A percentile compares a stretch with the other conserved stretches of the same genome.
Evolutionary conservation across 345 rosid genomes (phyloP).

Genomic region (Arabidopsis suecica): DNA sequence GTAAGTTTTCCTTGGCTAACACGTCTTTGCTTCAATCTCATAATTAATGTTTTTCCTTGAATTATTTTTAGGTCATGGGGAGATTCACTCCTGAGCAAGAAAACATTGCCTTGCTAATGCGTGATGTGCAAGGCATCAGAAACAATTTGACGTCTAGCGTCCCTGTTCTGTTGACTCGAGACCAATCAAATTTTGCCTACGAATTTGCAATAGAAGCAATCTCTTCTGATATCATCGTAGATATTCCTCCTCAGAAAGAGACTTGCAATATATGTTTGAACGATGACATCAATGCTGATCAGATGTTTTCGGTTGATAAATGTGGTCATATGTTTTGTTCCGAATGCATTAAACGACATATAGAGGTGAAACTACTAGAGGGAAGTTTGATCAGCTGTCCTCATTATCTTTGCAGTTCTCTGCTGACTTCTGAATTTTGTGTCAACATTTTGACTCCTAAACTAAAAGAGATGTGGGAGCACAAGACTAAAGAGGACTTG

Average conservation of each 20-base stretch:
- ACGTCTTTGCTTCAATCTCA: neutral
- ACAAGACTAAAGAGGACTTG: neutral
- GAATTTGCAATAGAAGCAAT: constrained; percentile 2
- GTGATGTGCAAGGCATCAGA: neutral
- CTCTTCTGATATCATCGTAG: neutral
- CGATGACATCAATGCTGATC: neutral
- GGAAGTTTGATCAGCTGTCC: neutral
- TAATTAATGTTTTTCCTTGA: neutral
- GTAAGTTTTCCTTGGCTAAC: neutral
- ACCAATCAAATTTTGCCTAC: neutral
- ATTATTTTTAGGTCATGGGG: neutral
- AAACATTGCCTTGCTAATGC: neutral
- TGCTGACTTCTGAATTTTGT: neutral
- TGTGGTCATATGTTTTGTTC: constrained; percentile 1
- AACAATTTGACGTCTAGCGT: neutral
- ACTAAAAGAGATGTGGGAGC: neutral
- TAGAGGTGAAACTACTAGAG: neutral
- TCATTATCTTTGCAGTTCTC: neutral
- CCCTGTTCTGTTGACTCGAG: neutral
- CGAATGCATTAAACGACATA: neutral
- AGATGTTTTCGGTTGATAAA: neutral
- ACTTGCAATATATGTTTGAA: neutral
- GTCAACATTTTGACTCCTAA: neutral
- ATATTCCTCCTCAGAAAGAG: neutral
- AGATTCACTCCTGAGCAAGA: neutral